Evolutionary conservation across 139 green algal species (phyloP).

Genomic region (Asterochloris erici): DNA sequence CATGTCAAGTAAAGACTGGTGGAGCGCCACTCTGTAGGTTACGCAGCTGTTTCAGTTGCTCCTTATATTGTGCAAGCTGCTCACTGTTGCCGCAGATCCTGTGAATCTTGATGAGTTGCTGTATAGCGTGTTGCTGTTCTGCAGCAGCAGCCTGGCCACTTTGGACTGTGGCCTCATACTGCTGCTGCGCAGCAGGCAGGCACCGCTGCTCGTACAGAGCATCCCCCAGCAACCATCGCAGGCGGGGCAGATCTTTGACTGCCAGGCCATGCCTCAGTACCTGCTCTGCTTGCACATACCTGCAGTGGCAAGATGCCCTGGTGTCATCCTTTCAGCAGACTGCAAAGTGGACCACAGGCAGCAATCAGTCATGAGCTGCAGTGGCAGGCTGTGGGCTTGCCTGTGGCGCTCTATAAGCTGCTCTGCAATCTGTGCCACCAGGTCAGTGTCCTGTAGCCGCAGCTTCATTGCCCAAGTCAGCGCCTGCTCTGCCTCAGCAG

Average conservation of each 20-base stretch:
- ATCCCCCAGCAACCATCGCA: conserved; percentile 15
- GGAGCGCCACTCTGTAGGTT: too few species aligned
- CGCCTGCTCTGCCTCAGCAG: conserved; percentile 22
- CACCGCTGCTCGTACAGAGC: conserved; percentile 18
- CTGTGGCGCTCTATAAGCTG: conserved; percentile 3
- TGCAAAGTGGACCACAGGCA: background rate
- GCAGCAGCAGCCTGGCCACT: background rate
- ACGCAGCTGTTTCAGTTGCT: too few species aligned
- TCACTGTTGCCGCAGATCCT: background rate
- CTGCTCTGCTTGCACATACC: conserved; percentile 10
- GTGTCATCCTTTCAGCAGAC: background rate
- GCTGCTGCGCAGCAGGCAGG: background rate
- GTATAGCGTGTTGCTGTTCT: background rate
- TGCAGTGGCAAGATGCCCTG: background rate
- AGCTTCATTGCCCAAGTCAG: conserved; percentile 20
- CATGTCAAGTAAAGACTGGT: too few species aligned
- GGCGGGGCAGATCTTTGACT: background rate
- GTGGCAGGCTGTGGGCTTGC: background rate
- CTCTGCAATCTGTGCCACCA: conserved; percentile 22
- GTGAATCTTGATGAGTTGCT: conserved; percentile 7
- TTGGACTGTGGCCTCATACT: background rate
- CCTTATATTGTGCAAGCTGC: too few species aligned
- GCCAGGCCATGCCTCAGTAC: background rate
- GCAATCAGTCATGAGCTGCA: background rate
- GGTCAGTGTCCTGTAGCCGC: conserved; percentile 17